Percentiles rank a stretch among this genome's conserved stretches.
These are phyloP conservation scores for Nicotiana benthamiana DNA, from an alignment of 257 asterid genomes.

Conservation along the genomic window DNA sequence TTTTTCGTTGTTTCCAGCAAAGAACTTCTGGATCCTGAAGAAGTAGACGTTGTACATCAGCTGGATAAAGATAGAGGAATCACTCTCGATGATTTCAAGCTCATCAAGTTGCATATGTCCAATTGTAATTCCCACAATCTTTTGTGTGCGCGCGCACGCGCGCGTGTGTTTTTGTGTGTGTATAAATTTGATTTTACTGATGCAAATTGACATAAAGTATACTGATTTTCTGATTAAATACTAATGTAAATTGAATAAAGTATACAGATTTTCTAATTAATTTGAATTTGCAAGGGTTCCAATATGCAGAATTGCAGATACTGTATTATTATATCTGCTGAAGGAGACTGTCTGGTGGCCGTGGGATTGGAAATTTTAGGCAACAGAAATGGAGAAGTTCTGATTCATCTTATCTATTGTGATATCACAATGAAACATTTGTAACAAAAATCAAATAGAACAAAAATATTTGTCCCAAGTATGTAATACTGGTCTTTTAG, in stretches of 20 bases:
- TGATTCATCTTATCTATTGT: not conserved
- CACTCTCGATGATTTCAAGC: slow-evolving; percentile 80
- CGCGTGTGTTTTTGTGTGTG: no score
- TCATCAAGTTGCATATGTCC: slow-evolving; percentile 78
- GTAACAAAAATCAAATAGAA: not conserved
- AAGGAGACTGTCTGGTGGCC: not conserved
- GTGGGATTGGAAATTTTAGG: not conserved
- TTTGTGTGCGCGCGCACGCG: no score
- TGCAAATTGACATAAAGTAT: no score
- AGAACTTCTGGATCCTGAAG: slow-evolving; percentile 72
- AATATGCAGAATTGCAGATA: not conserved
- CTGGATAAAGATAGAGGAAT: slow-evolving; percentile 79
- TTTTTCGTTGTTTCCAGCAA: slow-evolving; percentile 34
- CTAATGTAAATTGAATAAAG: not conserved
- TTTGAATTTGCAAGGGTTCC: not conserved
- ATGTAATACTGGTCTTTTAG: not conserved
- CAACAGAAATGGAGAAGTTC: not conserved
- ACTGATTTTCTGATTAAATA: no score
- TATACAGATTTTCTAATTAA: not conserved
- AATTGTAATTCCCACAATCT: slow-evolving; percentile 34
- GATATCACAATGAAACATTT: not conserved
- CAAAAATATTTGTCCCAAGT: not conserved
- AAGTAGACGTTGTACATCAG: slow-evolving; percentile 68
- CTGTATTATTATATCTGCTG: not conserved
- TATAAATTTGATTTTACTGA: no score